Base-by-base conservation (phyloP, 2,329 filamentous ascomycete genomes). In the Trichoderma sp. region DNA sequence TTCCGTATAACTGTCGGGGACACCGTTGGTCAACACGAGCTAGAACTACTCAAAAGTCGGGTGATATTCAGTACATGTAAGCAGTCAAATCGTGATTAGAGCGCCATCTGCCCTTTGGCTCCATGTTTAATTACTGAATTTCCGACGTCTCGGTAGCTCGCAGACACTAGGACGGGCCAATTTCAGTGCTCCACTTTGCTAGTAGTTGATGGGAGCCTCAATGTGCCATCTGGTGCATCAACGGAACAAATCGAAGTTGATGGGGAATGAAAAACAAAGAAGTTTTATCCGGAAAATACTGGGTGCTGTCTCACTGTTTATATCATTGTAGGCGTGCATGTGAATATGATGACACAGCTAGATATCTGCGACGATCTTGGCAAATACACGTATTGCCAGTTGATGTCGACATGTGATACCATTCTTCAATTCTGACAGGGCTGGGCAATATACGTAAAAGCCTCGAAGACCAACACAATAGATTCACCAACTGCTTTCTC, bases 81-180 rank as follows among this genome's bases (percentile, higher is more conserved):
- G 47, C 47, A 53, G 20, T 23, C 20, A 23, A 5, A 39, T 34
- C 30, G 57, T 61, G 26, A 32, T 36, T 20, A 62, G 34, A 26
- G 34, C 58, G 39, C 15, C 28, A n/a, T 32, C 58, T 36, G 32
- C 58, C 58, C 32, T 62, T 62, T 50, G 32, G n/a, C 28, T 28
- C 20, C 28, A 20, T 67, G 50, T 57, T 67, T 67, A 67, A 67
- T 67, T 67, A 26, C 64, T 67, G 50, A 67, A 58, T 67, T 55
- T 55, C 64, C 64, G 63, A 47, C 30, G 50, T 26, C 64, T 57
- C 50, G 39, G 53, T 66, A 55, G 64, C 30, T 62, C 15, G 9
- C 28, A 64, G 2, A 30, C 6, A 50, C 47, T 36, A 67, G 34
- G 30, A 58, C 26, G 20, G 15, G 50, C 15, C 50, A 67, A 67